Evolutionary conservation across 257 asterid species (phyloP).

Genomic region (Forsythia suspensa): DNA sequence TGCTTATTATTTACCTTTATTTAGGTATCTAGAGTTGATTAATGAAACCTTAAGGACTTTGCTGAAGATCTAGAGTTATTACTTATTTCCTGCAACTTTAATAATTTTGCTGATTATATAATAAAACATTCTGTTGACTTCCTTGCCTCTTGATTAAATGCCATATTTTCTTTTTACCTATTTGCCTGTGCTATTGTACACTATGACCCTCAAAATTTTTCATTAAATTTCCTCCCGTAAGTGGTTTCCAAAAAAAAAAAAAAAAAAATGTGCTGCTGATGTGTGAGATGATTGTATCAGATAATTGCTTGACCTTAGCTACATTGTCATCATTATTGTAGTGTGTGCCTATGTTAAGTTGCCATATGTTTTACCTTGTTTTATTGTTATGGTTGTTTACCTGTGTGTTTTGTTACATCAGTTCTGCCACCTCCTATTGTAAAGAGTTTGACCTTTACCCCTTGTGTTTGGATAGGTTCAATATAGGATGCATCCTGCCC

Average conservation of each 20-base stretch:
- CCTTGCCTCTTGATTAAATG: background rate
- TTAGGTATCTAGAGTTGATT: background rate
- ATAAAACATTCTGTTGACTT: background rate
- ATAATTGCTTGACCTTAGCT: background rate
- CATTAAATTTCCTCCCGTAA: too few relatives aligned
- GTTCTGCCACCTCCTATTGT: conserved; percentile 1
- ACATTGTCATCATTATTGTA: background rate
- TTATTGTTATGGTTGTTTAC: background rate
- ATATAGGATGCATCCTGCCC: conserved; percentile 98
- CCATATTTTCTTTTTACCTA: too few relatives aligned
- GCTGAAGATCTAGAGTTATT: background rate
- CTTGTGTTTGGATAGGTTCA: conserved; percentile 67
- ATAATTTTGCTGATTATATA: too few relatives aligned
- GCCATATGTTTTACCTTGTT: background rate
- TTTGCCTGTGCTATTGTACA: too few relatives aligned
- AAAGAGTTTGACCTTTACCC: background rate
- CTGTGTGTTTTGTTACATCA: background rate
- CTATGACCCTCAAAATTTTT: too few relatives aligned
- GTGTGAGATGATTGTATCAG: background rate
- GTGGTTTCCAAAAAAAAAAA: too few relatives aligned
- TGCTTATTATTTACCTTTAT: background rate
- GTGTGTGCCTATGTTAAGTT: background rate
- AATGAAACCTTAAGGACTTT: background rate
- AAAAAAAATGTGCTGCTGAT: background rate
- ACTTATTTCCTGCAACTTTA: too few relatives aligned